These are phyloP conservation scores for Aegilops longissima DNA, from an alignment of 176 grass and related monocot species.

Conservation along the genomic window DNA sequence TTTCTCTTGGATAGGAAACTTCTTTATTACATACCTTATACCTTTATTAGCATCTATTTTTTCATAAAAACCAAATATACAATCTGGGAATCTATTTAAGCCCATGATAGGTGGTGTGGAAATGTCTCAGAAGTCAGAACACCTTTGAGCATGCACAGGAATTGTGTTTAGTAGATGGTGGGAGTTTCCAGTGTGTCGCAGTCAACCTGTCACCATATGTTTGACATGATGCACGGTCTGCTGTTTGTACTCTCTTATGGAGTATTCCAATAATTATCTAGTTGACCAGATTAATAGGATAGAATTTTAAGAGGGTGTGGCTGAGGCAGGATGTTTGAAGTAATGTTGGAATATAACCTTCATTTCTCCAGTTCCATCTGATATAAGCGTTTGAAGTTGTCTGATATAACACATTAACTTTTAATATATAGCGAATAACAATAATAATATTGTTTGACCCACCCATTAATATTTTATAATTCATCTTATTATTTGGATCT, in stretches of 20 bases:
- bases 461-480: not conserved
- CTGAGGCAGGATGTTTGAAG: not conserved
- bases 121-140: not conserved
- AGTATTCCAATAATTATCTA: not conserved
- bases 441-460: not conserved
- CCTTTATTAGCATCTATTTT: not conserved
- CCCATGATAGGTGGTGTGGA: not conserved
- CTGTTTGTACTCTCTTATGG: not conserved
- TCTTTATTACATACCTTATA: constrained; percentile 23
- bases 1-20: constrained; percentile 26
- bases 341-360: not conserved
- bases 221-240: constrained; percentile 22
- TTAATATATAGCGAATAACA: not conserved
- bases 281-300: not conserved
- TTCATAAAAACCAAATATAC: not conserved
- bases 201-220: constrained; percentile 25
- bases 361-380: not conserved
- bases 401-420: not conserved
- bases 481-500: not conserved
- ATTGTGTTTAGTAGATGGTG: constrained; percentile 13
- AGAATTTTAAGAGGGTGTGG: not conserved
- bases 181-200: constrained; percentile 6
- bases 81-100: not conserved
- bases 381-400: not conserved
- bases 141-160: not conserved